Evolutionary conservation across 2,329 filamentous ascomycete species (phyloP), one percentile per base, ranked within the genome.

Genomic region (Aspergillus oerlinghausenensis): DNA sequence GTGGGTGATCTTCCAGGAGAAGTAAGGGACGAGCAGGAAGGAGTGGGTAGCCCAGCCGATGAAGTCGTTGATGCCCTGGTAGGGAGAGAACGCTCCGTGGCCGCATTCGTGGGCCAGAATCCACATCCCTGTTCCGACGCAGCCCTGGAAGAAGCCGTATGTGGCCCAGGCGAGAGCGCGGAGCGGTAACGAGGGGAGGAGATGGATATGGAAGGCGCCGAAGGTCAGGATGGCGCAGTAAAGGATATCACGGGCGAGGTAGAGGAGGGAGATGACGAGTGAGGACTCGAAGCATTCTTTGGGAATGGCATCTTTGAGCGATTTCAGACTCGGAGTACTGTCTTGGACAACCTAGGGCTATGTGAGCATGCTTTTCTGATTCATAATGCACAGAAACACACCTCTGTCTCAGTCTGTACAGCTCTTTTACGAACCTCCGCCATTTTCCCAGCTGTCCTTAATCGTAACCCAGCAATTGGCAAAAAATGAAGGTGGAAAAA

Each of bases 1-100:
- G 72, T 90, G 88, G 32, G 82, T 86, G 70, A 84, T 85, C 75
- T 88, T 85, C 87, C 87, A 90, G 50, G 83, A 85, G 76, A 88
- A 89, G 75, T 86, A 90, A 3, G 88, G 88, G 2, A 88, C 86
- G 60, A 87, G 71, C 42, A 89, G 78, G 57, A 81, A 77, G 6
- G 84, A 87, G 78, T 90, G 87, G n/a, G 85, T 73, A 50, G 81
- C 69, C 77, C 85, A 87, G 58, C 87, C 87, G 55, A 85, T 76
- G 17, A 79, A 69, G 66, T 87, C 80, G 70, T 89, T 89, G 61
- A 88, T 67, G 32, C 63, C 68, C 50, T 75, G 75, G 70, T 82
- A 78, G 23, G 75, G 70, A n/a, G 84, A 87, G 70, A 89, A 87
- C 50, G 86, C 85, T 19, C 84, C 83, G 70, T 90, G 87, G 52